These are phyloP conservation scores for Fusarium goolgardi DNA, from an alignment of 2,329 filamentous ascomycete genomes.

Conservation along the genomic window DNA sequence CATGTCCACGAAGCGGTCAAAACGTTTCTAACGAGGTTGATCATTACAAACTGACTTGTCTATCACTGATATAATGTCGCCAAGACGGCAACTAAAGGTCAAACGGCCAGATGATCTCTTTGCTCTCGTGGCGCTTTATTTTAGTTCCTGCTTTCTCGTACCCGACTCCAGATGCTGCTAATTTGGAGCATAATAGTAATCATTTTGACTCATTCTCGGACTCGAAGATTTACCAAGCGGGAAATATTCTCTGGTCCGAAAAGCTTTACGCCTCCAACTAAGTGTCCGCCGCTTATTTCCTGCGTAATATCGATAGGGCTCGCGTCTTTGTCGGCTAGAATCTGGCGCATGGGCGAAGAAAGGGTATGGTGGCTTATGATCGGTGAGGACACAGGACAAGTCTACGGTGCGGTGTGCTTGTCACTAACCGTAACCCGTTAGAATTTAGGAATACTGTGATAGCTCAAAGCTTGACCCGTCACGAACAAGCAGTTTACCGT, in stretches of 20 bases:
- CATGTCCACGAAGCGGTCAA: too few relatives aligned
- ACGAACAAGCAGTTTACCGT: neutral
- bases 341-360: too few relatives aligned
- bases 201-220: neutral
- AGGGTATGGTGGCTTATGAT: neutral
- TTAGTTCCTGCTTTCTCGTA: neutral
- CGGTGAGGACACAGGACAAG: neutral
- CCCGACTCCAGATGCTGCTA: too few relatives aligned
- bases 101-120: neutral
- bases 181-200: rapidly evolving
- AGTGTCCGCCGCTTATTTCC: too few relatives aligned
- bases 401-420: rapidly evolving
- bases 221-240: neutral
- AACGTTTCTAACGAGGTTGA: neutral
- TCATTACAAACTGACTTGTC: neutral
- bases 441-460: neutral
- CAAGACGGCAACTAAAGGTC: neutral
- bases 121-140: neutral
- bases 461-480: neutral
- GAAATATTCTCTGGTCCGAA: too few relatives aligned
- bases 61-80: neutral
- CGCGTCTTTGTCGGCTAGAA: too few relatives aligned
- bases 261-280: neutral
- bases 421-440: neutral
- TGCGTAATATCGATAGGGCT: neutral